Conservation (phyloP, 345 rosid species). For the Populus alba region DNA sequence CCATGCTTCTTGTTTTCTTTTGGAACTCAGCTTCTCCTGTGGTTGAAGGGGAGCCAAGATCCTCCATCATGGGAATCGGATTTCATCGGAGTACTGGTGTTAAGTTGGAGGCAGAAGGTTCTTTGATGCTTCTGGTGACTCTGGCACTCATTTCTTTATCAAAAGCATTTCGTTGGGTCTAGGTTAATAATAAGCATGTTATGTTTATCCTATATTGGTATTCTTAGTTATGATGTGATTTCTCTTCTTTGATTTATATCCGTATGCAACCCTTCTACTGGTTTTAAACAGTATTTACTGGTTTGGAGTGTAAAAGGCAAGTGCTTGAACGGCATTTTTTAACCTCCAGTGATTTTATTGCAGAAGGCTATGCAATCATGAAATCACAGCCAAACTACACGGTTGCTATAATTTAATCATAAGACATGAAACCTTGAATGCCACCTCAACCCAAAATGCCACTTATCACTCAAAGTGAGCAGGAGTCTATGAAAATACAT, state of each 20-base stretch:
- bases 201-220: neutral
- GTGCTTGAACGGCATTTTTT: no score
- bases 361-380: no score
- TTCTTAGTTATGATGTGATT: no score
- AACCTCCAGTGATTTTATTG: no score
- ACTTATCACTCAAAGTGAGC: no score
- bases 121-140: conserved; percentile 22
- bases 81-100: conserved; percentile 29
- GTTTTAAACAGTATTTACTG: neutral
- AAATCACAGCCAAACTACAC: no score
- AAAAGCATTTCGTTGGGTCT: conserved; percentile 18
- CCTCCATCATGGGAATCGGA: conserved; percentile 42
- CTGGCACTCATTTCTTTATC: conserved; percentile 24
- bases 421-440: no score
- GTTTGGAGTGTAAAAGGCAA: neutral
- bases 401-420: no score
- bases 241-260: no score
- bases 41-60: conserved; percentile 43
- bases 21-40: conserved; percentile 43
- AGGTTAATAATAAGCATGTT: neutral
- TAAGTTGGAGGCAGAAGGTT: conserved; percentile 28
- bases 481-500: no score
- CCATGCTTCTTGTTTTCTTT: neutral
- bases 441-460: no score
- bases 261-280: no score